phyloP scores from a whole-genome alignment of 805 yeast species.

The Pichia ethanolica region DNA sequence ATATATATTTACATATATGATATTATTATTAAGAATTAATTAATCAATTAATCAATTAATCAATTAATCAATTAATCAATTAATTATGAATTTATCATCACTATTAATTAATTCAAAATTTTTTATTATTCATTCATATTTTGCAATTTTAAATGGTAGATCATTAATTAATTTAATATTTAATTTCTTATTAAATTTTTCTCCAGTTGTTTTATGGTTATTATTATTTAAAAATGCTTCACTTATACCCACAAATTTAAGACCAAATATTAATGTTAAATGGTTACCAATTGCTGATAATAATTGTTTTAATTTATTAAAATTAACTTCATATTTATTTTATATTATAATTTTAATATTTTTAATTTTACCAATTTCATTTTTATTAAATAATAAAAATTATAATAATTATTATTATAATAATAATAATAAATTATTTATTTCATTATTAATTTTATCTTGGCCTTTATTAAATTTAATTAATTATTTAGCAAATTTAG shows the following conservation, averaged over 20 bases:
- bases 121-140: too few species aligned
- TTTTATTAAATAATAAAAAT: not conserved
- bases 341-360: not conserved
- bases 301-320: constrained; percentile 27
- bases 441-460: constrained; percentile 32
- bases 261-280: constrained; percentile 48
- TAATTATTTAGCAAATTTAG: constrained; percentile 29
- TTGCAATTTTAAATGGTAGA: too few species aligned
- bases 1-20: too few species aligned
- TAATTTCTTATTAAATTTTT: constrained; percentile 43
- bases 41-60: too few species aligned
- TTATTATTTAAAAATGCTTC: constrained; percentile 53
- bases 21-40: too few species aligned
- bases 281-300: constrained; percentile 37
- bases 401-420: not conserved
- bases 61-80: too few species aligned
- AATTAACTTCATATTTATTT: not conserved
- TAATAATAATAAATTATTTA: not conserved
- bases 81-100: too few species aligned
- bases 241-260: constrained; percentile 41
- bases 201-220: constrained; percentile 49
- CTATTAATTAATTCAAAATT: not conserved
- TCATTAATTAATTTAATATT: constrained; percentile 22
- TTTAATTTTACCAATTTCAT: not conserved
- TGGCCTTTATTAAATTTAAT: constrained; percentile 46